Conservation (phyloP, 257 asterid species). For the Cinchona pubescens region DNA sequence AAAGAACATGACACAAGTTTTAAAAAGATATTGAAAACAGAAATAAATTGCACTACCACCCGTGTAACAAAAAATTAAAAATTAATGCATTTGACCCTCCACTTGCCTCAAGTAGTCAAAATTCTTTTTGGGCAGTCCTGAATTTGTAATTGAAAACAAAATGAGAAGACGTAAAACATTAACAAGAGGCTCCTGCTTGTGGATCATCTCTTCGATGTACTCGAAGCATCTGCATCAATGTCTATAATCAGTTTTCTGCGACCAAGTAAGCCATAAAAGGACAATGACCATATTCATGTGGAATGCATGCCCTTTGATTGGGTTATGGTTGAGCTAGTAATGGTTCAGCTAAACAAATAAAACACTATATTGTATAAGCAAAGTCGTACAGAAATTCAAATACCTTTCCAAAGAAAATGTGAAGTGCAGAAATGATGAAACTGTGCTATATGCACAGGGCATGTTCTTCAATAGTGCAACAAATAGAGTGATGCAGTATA, state of each 20-base stretch:
- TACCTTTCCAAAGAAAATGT: background rate
- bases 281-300: background rate
- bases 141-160: slow-evolving; percentile 81
- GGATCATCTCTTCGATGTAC: slow-evolving; percentile 90
- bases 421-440: background rate
- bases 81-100: background rate
- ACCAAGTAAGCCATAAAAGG: background rate
- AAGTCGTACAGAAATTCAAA: background rate
- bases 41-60: background rate
- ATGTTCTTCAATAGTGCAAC: too few species aligned
- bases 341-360: too few species aligned
- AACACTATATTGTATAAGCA: background rate
- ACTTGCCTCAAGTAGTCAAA: slow-evolving; percentile 92
- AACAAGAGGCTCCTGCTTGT: slow-evolving; percentile 84
- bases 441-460: background rate
- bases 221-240: slow-evolving; percentile 74
- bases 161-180: slow-evolving; percentile 76
- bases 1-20: slow-evolving; percentile 15
- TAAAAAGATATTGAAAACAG: background rate
- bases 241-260: slow-evolving; percentile 1
- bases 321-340: background rate
- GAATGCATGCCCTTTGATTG: background rate
- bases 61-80: background rate
- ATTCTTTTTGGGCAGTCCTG: slow-evolving; percentile 79
- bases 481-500: background rate